Percentiles rank a stretch among this genome's conserved stretches.
Conservation (phyloP, 441 rosid genomes). For the Gossypium trilobum region DNA sequence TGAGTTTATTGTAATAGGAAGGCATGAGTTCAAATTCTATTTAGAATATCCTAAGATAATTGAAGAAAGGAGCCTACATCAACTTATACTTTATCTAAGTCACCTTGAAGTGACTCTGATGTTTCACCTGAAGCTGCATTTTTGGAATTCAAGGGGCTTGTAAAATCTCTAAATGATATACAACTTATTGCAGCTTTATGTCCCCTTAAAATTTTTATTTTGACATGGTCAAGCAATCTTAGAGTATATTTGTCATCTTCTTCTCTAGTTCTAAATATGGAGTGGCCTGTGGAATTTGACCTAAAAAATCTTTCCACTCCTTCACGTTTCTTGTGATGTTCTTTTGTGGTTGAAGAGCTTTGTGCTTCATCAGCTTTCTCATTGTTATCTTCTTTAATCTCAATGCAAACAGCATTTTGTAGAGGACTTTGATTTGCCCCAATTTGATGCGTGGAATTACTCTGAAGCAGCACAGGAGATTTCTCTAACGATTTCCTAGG, state of each 20-base stretch:
- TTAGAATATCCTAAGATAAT: background rate
- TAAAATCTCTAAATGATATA: slow-evolving; percentile 46
- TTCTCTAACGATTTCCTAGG: slow-evolving; percentile 31
- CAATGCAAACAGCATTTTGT: slow-evolving; percentile 33
- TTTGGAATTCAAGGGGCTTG: slow-evolving; percentile 17
- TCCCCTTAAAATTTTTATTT: slow-evolving; percentile 35
- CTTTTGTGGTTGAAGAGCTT: slow-evolving; percentile 5
- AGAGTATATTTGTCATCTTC: slow-evolving; percentile 43
- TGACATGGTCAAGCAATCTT: slow-evolving; percentile 48
- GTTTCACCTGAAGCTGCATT: slow-evolving; percentile 29
- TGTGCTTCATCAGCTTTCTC: slow-evolving; percentile 14
- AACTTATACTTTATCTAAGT: slow-evolving; percentile 17
- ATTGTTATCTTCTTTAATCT: slow-evolving; percentile 29
- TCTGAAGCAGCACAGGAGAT: slow-evolving; percentile 18
- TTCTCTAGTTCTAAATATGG: slow-evolving; percentile 28
- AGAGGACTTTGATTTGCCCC: slow-evolving; percentile 9
- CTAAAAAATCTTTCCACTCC: slow-evolving; percentile 31
- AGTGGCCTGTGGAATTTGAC: slow-evolving; percentile 75
- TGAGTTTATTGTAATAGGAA: too few relatives aligned
- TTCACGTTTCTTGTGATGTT: slow-evolving; percentile 3
- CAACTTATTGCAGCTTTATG: slow-evolving; percentile 54
- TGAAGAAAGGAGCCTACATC: background rate
- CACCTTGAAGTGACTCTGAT: slow-evolving; percentile 19
- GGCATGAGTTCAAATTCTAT: background rate
- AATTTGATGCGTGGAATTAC: slow-evolving; percentile 11